Base-by-base conservation (phyloP, 139 green algal genomes). In the Gonium pectorale region DNA sequence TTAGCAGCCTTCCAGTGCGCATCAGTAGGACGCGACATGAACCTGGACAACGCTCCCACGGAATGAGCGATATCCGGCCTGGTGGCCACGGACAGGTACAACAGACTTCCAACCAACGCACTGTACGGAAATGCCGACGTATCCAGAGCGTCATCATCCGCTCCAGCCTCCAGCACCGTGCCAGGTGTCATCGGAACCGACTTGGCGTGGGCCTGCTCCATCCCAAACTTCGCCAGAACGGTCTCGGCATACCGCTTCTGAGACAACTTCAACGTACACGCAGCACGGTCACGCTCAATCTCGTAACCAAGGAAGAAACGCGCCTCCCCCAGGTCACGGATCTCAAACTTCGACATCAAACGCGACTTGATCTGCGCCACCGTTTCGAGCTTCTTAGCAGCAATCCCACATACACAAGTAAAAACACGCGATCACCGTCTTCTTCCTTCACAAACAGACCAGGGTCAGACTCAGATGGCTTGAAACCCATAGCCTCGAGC, bases 361-460 rank as follows among this genome's bases (percentile, higher is more conserved):
- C 27, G 24, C 15, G 29, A 54, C 52, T 64, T 80, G 33, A 77
- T 79, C 77, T 63, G 21, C 62, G 9, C 72, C 6, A 46, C 38
- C n/a, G 35, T 26, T 13, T 9, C 72, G 3, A 67, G 5, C 5
- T 27, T 43, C 51, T 68, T 80, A 22, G 31, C 81, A 15, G 56
- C 73, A 5, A 92, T 67, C 40, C 87, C 11, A 87, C 87, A 31
- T 87, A 91, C 27, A 80, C 43, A 3, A 89, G 71, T 19, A 85
- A 2, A 43, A 62, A 90, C 35, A 75, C 51, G 24, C 41, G 37
- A 93, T 44, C 51, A 63, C 60, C 35, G 56, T n/a, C 79, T 84
- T 89, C 15, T 6, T 63, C 54, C 5, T 35, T 35, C 2, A 9
- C 54, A 5, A 24, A 27, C 22, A 27, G 54, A n/a, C n/a, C n/a